phyloP scores from a whole-genome alignment of 495 filamentous ascomycete species.

The Daldinia decipiens region DNA sequence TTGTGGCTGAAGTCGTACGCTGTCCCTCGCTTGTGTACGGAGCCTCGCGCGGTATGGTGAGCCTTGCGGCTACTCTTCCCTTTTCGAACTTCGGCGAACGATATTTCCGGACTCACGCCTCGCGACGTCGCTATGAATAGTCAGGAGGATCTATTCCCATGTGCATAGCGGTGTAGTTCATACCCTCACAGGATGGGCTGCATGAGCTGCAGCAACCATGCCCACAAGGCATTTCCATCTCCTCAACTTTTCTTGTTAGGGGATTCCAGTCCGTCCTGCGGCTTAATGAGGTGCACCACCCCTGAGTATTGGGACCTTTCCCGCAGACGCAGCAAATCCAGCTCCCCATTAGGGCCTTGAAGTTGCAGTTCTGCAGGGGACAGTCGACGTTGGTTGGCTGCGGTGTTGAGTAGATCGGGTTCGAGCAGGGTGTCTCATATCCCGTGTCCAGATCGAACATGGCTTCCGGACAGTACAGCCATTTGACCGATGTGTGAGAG shows the following conservation, averaged over 20 bases:
- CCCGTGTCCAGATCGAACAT: constrained; percentile 54
- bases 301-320: constrained; percentile 52
- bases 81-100: constrained; percentile 47
- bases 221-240: constrained; percentile 52
- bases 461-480: constrained; percentile 57
- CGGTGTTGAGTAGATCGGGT: constrained; percentile 52
- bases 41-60: constrained; percentile 32
- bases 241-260: constrained; percentile 48
- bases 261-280: constrained; percentile 51
- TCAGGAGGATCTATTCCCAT: constrained; percentile 20
- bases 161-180: background rate
- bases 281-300: constrained; percentile 52
- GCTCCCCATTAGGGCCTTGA: constrained; percentile 50
- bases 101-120: constrained; percentile 43
- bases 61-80: constrained; percentile 43
- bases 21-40: constrained; percentile 39
- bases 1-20: constrained; percentile 40
- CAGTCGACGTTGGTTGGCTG: constrained; percentile 52
- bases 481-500: constrained; percentile 55
- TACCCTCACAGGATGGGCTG: constrained; percentile 48
- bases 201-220: constrained; percentile 57
- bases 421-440: constrained; percentile 54
- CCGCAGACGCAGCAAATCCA: constrained; percentile 58
- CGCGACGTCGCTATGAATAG: constrained; percentile 38
- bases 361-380: constrained; percentile 56